Conservation (phyloP, 805 yeast genomes). For the Schwanniomyces vanrijiae region DNA sequence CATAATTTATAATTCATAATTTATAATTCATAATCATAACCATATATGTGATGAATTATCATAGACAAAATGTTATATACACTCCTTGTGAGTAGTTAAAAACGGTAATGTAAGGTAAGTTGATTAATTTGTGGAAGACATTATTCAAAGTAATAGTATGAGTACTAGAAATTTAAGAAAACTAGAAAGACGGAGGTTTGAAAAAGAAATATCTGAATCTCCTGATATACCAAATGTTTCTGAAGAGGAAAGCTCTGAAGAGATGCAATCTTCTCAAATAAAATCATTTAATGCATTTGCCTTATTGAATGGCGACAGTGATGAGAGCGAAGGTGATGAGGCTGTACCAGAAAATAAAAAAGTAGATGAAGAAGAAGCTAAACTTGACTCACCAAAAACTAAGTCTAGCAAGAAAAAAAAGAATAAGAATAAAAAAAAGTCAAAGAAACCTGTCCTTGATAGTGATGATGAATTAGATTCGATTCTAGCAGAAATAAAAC, state of each 20-base stretch:
- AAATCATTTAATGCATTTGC: conserved; percentile 46
- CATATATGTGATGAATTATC: too few species aligned
- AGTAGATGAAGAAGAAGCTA: conserved; percentile 13
- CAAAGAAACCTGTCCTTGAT: conserved; percentile 16
- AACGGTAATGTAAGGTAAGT: neutral
- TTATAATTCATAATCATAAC: too few species aligned
- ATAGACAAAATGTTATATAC: neutral
- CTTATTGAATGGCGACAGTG: conserved; percentile 33
- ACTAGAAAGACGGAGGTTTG: conserved; percentile 33
- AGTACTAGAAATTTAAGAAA: conserved; percentile 51
- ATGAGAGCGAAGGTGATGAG: conserved; percentile 14
- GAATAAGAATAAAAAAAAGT: conserved; percentile 18
- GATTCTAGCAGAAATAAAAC: conserved; percentile 44
- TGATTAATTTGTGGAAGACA: neutral
- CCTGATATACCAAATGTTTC: conserved; percentile 11
- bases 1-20: too few species aligned
- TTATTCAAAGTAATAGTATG: conserved; percentile 24
- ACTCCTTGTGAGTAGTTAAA: neutral
- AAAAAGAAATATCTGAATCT: conserved; percentile 10
- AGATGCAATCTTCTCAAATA: conserved; percentile 7
- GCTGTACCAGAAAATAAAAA: conserved; percentile 7
- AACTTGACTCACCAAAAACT: conserved; percentile 6
- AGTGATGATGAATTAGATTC: conserved; percentile 62
- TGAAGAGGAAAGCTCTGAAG: conserved; percentile 12
- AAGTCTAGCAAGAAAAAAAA: conserved; percentile 24